These are phyloP conservation scores for Neurospora terricola DNA, from an alignment of 495 filamentous ascomycete species.

Conservation along the genomic window DNA sequence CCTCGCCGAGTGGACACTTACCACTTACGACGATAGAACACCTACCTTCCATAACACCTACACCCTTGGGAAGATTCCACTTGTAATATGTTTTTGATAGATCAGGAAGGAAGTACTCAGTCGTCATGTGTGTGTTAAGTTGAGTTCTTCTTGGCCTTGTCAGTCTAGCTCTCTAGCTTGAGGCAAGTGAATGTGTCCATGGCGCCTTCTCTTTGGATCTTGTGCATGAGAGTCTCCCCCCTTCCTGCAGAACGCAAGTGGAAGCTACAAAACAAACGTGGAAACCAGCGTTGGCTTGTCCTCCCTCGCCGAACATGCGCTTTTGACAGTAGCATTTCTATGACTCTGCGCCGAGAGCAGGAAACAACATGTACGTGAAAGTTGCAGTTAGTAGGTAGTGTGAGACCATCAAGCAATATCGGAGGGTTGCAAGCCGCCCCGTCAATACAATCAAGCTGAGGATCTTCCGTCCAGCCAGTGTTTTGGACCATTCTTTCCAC, in stretches of 20 bases:
- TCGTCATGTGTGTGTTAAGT: neutral
- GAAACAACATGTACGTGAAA: neutral
- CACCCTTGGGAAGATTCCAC: neutral
- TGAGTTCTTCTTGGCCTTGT: neutral
- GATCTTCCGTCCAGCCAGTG: neutral
- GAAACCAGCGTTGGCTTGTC: neutral
- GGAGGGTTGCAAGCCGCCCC: neutral
- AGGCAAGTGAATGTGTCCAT: neutral
- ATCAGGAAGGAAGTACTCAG: neutral
- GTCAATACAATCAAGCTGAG: neutral
- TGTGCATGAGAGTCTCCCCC: neutral
- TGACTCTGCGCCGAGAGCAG: neutral
- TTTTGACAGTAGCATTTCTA: neutral
- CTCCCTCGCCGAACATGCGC: neutral
- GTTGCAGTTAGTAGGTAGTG: no score
- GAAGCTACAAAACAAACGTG: neutral
- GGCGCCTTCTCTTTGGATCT: neutral
- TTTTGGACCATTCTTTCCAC: neutral
- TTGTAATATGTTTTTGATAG: neutral
- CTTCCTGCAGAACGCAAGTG: neutral
- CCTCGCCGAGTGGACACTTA: neutral
- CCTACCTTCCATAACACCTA: no score
- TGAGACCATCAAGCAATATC: neutral
- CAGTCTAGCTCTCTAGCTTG: neutral
- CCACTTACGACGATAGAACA: neutral